Conservation (phyloP, 768 basidiomycete genomes). For the Tulasnella sp. region DNA sequence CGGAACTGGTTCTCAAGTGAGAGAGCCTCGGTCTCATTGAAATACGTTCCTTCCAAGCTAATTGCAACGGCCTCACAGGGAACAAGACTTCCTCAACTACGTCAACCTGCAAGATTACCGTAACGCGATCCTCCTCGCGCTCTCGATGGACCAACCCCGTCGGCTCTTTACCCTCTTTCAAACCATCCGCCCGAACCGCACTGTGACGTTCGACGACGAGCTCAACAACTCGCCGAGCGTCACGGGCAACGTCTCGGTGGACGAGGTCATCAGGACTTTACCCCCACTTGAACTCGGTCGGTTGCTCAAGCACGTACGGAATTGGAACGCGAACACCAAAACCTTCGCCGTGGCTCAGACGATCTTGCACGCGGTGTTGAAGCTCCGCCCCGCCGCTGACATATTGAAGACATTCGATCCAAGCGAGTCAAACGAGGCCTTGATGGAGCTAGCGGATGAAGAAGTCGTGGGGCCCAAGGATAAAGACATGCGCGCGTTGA, state of each 20-base stretch:
- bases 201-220: constrained; percentile 8
- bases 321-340: constrained; percentile 94
- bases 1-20: constrained; percentile 68
- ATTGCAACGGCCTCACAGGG: constrained; percentile 39
- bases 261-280: constrained; percentile 69
- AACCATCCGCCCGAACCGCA: constrained; percentile 34
- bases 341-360: constrained; percentile 77
- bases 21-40: neutral
- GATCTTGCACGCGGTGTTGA: constrained; percentile 70
- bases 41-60: neutral
- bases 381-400: constrained; percentile 62
- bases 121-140: constrained; percentile 80
- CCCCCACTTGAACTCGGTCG: constrained; percentile 62
- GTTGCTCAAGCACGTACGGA: constrained; percentile 68
- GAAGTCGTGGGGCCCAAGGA: constrained; percentile 3
- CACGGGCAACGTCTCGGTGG: constrained; percentile 64
- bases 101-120: constrained; percentile 79
- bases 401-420: constrained; percentile 50
- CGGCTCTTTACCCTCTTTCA: constrained; percentile 71
- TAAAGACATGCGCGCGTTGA: constrained; percentile 26
- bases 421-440: neutral
- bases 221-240: constrained; percentile 27
- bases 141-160: constrained; percentile 89
- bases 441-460: constrained; percentile 7
- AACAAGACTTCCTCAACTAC: constrained; percentile 93